These are phyloP conservation scores for Cercospora citrullina DNA, from an alignment of 2,329 filamentous ascomycete species.

Conservation along the genomic window DNA sequence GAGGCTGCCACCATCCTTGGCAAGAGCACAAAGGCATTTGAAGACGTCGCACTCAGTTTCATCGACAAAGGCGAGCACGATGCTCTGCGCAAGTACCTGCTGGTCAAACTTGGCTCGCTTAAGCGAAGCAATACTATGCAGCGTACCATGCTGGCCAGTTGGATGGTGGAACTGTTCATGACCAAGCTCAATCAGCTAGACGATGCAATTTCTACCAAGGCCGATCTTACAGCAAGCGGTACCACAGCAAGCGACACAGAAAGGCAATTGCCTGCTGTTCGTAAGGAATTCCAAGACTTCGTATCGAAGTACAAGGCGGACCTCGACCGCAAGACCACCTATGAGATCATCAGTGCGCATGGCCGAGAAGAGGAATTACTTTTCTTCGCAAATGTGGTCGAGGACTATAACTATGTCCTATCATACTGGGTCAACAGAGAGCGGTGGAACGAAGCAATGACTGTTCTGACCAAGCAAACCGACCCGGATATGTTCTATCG, in stretches of 20 bases:
- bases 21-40: slow-evolving; percentile 93
- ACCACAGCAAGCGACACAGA: slow-evolving; percentile 62
- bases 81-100: slow-evolving; percentile 83
- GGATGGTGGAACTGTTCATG: slow-evolving; percentile 97
- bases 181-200: slow-evolving; percentile 92
- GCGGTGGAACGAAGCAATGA: slow-evolving; percentile 82
- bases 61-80: slow-evolving; percentile 90
- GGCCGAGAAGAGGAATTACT: slow-evolving; percentile 90
- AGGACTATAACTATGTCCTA: slow-evolving; percentile 92
- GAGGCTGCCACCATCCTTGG: slow-evolving; percentile 91
- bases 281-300: slow-evolving; percentile 85
- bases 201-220: slow-evolving; percentile 87
- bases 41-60: slow-evolving; percentile 88
- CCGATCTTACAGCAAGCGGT: slow-evolving; percentile 68
- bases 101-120: slow-evolving; percentile 77
- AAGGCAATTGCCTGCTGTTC: slow-evolving; percentile 68
- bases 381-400: slow-evolving; percentile 82
- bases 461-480: slow-evolving; percentile 88
- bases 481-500: slow-evolving; percentile 93
- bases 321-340: slow-evolving; percentile 86
- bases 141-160: slow-evolving; percentile 89
- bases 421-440: slow-evolving; percentile 97
- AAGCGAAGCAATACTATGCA: slow-evolving; percentile 90
- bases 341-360: slow-evolving; percentile 94
- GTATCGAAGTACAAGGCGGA: slow-evolving; percentile 80